Evolutionary conservation across 208 protist genomes (phyloP).

Genomic region (Lotmaria passim): DNA sequence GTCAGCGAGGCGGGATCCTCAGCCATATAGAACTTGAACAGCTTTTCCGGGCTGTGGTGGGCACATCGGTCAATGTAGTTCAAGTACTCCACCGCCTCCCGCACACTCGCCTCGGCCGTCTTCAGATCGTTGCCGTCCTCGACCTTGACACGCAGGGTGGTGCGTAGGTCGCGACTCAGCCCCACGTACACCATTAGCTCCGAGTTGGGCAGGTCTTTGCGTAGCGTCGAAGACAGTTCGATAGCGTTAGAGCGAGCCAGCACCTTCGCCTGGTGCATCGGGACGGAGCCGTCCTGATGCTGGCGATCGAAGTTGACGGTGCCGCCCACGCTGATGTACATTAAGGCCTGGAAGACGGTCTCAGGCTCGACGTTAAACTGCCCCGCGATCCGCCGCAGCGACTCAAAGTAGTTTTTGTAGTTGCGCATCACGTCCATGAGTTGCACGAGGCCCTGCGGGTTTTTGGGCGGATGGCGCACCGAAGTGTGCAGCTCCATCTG

Average conservation of each 20-base stretch:
- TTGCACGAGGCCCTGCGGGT: constrained; percentile 60
- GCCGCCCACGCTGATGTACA: constrained; percentile 82
- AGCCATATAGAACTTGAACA: constrained; percentile 89
- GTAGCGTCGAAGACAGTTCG: constrained; percentile 67
- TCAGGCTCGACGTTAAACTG: constrained; percentile 52
- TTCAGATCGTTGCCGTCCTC: constrained; percentile 89
- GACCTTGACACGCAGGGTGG: constrained; percentile 83
- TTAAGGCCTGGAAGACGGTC: constrained; percentile 87
- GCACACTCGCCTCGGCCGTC: constrained; percentile 62
- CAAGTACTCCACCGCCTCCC: constrained; percentile 79
- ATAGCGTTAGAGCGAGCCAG: constrained; percentile 70
- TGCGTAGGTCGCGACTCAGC: constrained; percentile 67
- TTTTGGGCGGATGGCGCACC: constrained; percentile 72
- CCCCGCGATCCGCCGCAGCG: constrained; percentile 46
- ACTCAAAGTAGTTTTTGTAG: constrained; percentile 67
- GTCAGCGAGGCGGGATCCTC: constrained; percentile 72
- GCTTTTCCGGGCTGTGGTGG: constrained; percentile 41
- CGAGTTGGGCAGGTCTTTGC: constrained; percentile 46
- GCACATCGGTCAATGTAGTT: constrained; percentile 70
- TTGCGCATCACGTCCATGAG: constrained; percentile 63
- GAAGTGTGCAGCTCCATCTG: constrained; percentile 91
- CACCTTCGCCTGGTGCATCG: constrained; percentile 94
- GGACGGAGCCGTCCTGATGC: constrained; percentile 74
- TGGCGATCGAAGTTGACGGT: constrained; percentile 83
- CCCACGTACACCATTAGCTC: constrained; percentile 77